A percentile compares a stretch with the other conserved stretches of the same genome.
Evolutionary conservation across 2,329 filamentous ascomycete genomes (phyloP).

Genomic region (Arthrobotrys pseudoclavata): DNA sequence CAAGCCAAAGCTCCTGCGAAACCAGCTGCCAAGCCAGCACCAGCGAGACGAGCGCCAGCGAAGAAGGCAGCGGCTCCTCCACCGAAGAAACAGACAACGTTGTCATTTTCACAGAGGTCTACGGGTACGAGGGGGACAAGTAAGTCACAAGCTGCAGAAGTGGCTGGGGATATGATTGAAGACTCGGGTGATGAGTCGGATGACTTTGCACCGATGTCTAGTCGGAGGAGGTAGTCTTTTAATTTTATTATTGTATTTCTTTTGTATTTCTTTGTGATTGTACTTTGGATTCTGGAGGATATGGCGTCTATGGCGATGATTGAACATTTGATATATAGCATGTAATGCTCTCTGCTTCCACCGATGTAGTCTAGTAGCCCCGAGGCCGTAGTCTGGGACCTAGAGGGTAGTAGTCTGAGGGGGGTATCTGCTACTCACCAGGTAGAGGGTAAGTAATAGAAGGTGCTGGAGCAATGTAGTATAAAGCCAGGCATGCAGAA

Average conservation of each 20-base stretch:
- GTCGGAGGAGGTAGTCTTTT: constrained; percentile 30
- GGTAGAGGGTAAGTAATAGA: constrained; percentile 3
- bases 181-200: constrained; percentile 58
- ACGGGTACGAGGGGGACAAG: constrained; percentile 3
- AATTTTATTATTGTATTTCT: background rate
- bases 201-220: constrained; percentile 55
- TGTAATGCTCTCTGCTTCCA: background rate
- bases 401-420: too few relatives aligned
- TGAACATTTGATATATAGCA: background rate
- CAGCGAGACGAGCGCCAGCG: constrained; percentile 63
- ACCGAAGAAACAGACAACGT: constrained; percentile 44
- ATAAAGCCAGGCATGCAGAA: background rate
- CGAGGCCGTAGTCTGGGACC: background rate
- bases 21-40: constrained; percentile 65
- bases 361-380: too few relatives aligned
- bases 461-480: constrained; percentile 11
- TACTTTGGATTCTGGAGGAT: constrained; percentile 8
- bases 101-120: constrained; percentile 50
- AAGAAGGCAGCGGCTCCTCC: constrained; percentile 66
- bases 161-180: constrained; percentile 56
- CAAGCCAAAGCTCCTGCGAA: constrained; percentile 58
- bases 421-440: background rate
- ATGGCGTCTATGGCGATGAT: constrained; percentile 16
- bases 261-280: background rate
- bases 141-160: constrained; percentile 44